Evolutionary conservation across 768 basidiomycete genomes (phyloP).

Genomic region (Lactarius vividus): DNA sequence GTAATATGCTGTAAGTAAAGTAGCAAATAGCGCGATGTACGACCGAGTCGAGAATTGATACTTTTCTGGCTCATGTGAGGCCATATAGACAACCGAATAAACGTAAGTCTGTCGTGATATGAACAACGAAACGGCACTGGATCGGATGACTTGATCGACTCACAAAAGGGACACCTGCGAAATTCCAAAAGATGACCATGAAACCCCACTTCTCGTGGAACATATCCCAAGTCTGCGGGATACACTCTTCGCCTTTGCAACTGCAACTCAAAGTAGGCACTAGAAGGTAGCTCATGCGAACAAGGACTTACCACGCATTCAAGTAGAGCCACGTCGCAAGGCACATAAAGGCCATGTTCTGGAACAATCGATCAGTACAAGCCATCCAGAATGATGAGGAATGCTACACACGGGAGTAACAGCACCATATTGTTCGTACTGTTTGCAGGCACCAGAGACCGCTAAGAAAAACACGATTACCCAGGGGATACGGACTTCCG

Average conservation of each 20-base stretch:
- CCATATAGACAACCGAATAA: conserved; percentile 98
- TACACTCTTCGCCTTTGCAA: conserved; percentile 91
- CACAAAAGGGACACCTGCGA: conserved; percentile 90
- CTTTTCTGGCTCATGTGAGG: conserved; percentile 82
- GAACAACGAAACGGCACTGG: conserved; percentile 12
- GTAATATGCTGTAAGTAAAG: conserved; percentile 81
- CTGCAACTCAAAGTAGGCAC: conserved; percentile 36
- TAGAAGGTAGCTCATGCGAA: not conserved
- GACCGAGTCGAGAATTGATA: conserved; percentile 82
- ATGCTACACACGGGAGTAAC: conserved; percentile 75
- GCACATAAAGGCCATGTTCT: conserved; percentile 98
- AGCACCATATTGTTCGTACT: conserved; percentile 89
- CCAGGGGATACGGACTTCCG: conserved; percentile 96
- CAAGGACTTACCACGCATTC: conserved; percentile 73
- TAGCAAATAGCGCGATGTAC: conserved; percentile 70
- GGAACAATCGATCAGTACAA: conserved; percentile 2
- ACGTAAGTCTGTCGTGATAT: conserved; percentile 70
- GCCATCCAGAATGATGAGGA: not conserved
- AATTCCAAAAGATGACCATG: conserved; percentile 98
- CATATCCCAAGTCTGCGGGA: conserved; percentile 99
- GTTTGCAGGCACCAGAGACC: conserved; percentile 91
- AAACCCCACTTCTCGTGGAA: conserved; percentile 99
- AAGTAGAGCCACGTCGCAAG: conserved; percentile 95
- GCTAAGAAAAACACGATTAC: conserved; percentile 91
- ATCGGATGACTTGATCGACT: conserved; percentile 31